Conservation (phyloP, 2,329 filamentous ascomycete species). For the Stachybotrys elegans region DNA sequence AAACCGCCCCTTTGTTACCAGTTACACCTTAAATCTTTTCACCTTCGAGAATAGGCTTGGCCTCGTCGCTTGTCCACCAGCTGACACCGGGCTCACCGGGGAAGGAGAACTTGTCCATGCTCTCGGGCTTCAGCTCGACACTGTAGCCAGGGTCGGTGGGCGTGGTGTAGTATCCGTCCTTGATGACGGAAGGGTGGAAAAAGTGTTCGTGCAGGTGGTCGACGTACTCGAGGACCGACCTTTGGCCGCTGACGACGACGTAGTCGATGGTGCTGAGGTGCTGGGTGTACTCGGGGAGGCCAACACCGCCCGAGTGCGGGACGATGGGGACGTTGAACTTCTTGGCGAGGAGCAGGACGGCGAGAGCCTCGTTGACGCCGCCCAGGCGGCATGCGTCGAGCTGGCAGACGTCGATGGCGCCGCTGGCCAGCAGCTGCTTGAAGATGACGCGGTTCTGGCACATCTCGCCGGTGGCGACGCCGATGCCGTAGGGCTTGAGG, state of each 20-base stretch:
- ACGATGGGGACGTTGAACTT: constrained; percentile 79
- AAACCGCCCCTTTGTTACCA: neutral
- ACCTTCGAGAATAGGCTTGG: constrained; percentile 66
- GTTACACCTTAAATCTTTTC: constrained; percentile 41
- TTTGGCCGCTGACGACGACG: constrained; percentile 76
- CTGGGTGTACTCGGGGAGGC: constrained; percentile 89
- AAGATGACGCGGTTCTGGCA: constrained; percentile 92
- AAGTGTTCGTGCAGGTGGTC: constrained; percentile 95
- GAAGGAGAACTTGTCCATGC: constrained; percentile 75
- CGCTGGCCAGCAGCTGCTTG: constrained; percentile 79
- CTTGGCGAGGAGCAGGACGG: constrained; percentile 80
- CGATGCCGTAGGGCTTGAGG: constrained; percentile 67
- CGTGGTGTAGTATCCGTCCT: constrained; percentile 83
- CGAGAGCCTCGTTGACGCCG: constrained; percentile 86
- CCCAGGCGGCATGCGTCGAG: constrained; percentile 87
- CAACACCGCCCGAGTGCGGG: constrained; percentile 84
- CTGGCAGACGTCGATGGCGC: constrained; percentile 83
- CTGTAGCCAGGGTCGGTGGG: constrained; percentile 80
- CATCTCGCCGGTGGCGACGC: constrained; percentile 90
- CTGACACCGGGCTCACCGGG: constrained; percentile 73
- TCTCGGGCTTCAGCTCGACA: constrained; percentile 87
- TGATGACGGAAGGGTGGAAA: constrained; percentile 71
- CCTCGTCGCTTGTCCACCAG: constrained; percentile 82
- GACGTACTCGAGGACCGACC: constrained; percentile 82
- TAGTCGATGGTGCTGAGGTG: constrained; percentile 92